These are phyloP conservation scores for Aspergillus leporis DNA, from an alignment of 495 filamentous ascomycete genomes.

Conservation along the genomic window DNA sequence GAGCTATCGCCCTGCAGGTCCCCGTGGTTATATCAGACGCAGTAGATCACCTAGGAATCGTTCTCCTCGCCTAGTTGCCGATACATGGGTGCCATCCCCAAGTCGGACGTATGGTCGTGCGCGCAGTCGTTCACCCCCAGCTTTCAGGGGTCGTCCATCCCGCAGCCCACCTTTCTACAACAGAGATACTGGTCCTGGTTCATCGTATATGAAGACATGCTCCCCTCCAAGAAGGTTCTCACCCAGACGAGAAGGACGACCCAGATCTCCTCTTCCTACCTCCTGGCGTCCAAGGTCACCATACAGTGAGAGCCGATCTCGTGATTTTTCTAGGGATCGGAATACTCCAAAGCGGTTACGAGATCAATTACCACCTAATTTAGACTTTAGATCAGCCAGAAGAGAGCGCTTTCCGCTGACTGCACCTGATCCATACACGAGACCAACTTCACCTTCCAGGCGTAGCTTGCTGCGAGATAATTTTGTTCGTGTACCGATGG, in stretches of 20 bases:
- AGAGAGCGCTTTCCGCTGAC: constrained; percentile 23
- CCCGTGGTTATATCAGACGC: constrained; percentile 40
- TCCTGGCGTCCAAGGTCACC: constrained; percentile 50
- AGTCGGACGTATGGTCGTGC: constrained; percentile 37
- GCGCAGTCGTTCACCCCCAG: constrained; percentile 46
- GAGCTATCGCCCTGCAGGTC: constrained; percentile 51
- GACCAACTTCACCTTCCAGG: constrained; percentile 34
- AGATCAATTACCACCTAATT: constrained; percentile 34
- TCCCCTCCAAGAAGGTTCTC: constrained; percentile 47
- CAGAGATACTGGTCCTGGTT: constrained; percentile 34
- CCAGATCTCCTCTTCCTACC: constrained; percentile 39
- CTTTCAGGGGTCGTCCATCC: constrained; percentile 48
- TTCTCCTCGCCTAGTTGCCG: constrained; percentile 42
- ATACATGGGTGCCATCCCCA: constrained; percentile 50
- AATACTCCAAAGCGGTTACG: constrained; percentile 34
- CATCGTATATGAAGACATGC: constrained; percentile 35
- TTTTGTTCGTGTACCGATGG: constrained; percentile 11
- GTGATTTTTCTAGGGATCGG: constrained; percentile 35
- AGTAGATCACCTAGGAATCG: constrained; percentile 43
- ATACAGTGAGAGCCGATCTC: constrained; percentile 33
- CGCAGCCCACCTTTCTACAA: constrained; percentile 45
- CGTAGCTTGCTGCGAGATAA: constrained; percentile 16
- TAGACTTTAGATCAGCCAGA: constrained; percentile 27
- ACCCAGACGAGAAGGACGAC: constrained; percentile 48
- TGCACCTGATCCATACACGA: constrained; percentile 24